Evolutionary conservation across 2,329 filamentous ascomycete species (phyloP).

Genomic region (Microdochium paspali): DNA sequence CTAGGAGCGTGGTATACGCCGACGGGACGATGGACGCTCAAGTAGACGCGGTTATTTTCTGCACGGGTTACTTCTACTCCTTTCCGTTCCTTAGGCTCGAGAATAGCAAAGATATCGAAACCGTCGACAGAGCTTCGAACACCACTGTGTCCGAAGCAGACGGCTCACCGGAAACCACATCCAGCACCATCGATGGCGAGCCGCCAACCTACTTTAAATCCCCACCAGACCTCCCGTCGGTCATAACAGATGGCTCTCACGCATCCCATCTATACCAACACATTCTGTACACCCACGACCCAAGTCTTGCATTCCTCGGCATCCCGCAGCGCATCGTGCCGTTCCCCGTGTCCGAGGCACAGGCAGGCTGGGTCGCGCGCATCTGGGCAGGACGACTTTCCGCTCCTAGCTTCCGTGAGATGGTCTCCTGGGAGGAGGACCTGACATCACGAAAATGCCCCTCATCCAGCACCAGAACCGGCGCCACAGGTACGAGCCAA

Average conservation of each 20-base stretch:
- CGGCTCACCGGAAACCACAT: slow-evolving; percentile 1
- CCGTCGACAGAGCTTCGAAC: neutral
- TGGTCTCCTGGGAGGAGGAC: slow-evolving; percentile 50
- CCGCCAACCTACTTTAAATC: neutral
- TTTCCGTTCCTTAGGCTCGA: slow-evolving; percentile 40
- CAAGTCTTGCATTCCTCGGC: slow-evolving; percentile 56
- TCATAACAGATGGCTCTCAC: slow-evolving; percentile 50
- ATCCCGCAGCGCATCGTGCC: slow-evolving; percentile 62
- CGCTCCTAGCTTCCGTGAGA: slow-evolving; percentile 43
- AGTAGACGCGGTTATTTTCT: slow-evolving; percentile 50
- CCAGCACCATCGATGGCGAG: slow-evolving; percentile 2
- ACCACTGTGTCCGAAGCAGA: neutral
- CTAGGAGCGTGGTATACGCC: slow-evolving; percentile 1
- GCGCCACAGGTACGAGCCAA: neutral
- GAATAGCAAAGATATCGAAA: too few species aligned
- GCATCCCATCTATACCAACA: slow-evolving; percentile 58
- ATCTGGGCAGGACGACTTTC: slow-evolving; percentile 53
- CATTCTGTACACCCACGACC: slow-evolving; percentile 54
- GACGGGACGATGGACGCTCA: slow-evolving; percentile 2
- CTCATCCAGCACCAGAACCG: neutral
- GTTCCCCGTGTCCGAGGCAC: slow-evolving; percentile 61
- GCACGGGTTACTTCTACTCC: slow-evolving; percentile 63
- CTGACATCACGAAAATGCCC: slow-evolving; percentile 27
- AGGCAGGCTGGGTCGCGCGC: slow-evolving; percentile 56
- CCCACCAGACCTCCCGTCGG: slow-evolving; percentile 19